These are phyloP conservation scores for Aspergillus cristatus DNA, from an alignment of 495 filamentous ascomycete genomes.

Conservation along the genomic window DNA sequence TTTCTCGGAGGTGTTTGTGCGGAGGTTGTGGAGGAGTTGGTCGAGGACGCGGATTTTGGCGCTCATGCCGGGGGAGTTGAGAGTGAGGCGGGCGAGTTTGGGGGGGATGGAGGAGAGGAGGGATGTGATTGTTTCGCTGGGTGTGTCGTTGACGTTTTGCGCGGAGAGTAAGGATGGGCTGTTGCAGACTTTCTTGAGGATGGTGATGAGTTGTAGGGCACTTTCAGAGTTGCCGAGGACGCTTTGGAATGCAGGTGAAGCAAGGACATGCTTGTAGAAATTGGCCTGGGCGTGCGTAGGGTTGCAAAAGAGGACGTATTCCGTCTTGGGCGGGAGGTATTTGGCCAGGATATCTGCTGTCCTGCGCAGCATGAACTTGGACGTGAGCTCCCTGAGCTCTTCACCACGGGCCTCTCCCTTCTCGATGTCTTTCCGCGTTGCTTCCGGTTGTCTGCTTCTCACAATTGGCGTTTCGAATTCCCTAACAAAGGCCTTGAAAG, in stretches of 20 bases:
- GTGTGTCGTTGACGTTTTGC: slow-evolving; percentile 26
- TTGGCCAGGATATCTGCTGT: slow-evolving; percentile 66
- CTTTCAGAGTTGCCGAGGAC: slow-evolving; percentile 58
- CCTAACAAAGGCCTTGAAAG: slow-evolving; percentile 57
- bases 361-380: slow-evolving; percentile 65
- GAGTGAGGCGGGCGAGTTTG: slow-evolving; percentile 42
- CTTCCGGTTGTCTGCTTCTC: slow-evolving; percentile 63
- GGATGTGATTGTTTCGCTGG: slow-evolving; percentile 31
- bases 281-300: slow-evolving; percentile 59
- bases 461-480: slow-evolving; percentile 69
- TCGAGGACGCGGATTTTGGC: slow-evolving; percentile 68
- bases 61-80: slow-evolving; percentile 50
- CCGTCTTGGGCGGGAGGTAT: slow-evolving; percentile 69
- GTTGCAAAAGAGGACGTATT: slow-evolving; percentile 68
- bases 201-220: slow-evolving; percentile 66
- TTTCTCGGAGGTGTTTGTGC: slow-evolving; percentile 56
- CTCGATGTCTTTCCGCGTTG: slow-evolving; percentile 55
- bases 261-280: slow-evolving; percentile 61
- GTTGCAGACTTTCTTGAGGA: slow-evolving; percentile 79
- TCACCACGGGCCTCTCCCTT: slow-evolving; percentile 62
- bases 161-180: slow-evolving; percentile 56
- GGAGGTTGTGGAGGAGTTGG: slow-evolving; percentile 53
- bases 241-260: slow-evolving; percentile 57
- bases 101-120: slow-evolving; percentile 52
- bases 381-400: slow-evolving; percentile 59